Conservation (phyloP, 23 red algal genomes). For the Agarophyton chilense region DNA sequence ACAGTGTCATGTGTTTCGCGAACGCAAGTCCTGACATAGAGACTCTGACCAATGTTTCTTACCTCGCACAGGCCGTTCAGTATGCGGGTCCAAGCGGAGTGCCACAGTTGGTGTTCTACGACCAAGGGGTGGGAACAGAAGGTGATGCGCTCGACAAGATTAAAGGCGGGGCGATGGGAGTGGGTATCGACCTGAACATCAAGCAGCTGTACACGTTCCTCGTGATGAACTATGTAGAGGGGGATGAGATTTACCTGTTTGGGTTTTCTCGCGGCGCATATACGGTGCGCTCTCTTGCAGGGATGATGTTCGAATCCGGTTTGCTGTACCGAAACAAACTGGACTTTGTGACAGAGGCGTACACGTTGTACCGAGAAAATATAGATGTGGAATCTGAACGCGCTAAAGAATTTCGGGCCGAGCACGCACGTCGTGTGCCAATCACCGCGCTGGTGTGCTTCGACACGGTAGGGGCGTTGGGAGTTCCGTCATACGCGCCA, state of each 20-base stretch:
- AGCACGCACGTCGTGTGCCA: neutral
- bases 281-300: slow-evolving; percentile 36
- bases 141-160: slow-evolving; percentile 21
- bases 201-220: slow-evolving; percentile 42
- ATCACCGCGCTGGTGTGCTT: slow-evolving; percentile 34
- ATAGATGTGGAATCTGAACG: neutral
- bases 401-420: slow-evolving; percentile 3
- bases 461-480: slow-evolving; percentile 37
- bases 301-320: slow-evolving; percentile 16
- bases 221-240: slow-evolving; percentile 30
- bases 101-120: slow-evolving; percentile 19
- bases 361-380: slow-evolving; percentile 22
- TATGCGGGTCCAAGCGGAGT: slow-evolving; percentile 13
- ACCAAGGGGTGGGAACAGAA: slow-evolving; percentile 24
- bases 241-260: slow-evolving; percentile 52
- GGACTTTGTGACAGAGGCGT: neutral
- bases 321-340: slow-evolving; percentile 15
- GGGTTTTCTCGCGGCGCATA: slow-evolving; percentile 43
- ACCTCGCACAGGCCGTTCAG: neutral
- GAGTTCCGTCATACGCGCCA: slow-evolving; percentile 5
- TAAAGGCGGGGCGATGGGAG: slow-evolving; percentile 24
- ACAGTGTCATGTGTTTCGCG: neutral
- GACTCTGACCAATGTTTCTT: neutral
- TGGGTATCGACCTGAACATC: slow-evolving; percentile 34
- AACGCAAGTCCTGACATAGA: neutral